These are phyloP conservation scores for Penicillium sp. DNA, from an alignment of 2,329 filamentous ascomycete genomes.

Conservation along the genomic window DNA sequence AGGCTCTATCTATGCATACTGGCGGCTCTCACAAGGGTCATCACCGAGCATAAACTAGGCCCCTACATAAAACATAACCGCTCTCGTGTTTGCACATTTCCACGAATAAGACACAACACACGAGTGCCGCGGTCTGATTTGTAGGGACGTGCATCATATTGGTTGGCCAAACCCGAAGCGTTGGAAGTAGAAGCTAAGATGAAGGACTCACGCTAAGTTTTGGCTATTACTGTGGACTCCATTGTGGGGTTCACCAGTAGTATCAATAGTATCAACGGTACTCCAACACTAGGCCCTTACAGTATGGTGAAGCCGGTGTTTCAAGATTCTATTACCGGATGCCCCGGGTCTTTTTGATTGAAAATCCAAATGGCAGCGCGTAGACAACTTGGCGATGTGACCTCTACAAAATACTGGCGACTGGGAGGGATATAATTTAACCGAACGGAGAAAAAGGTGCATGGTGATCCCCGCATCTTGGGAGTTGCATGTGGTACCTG, in stretches of 20 bases:
- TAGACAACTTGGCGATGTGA: neutral
- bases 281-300: neutral
- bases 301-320: neutral
- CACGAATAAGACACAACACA: neutral
- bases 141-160: constrained; percentile 1
- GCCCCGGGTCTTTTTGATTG: neutral
- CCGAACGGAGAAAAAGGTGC: neutral
- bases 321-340: neutral
- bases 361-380: neutral
- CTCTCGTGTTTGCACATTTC: too few species aligned
- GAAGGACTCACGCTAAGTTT: constrained; percentile 5
- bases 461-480: neutral
- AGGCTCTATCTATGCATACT: neutral
- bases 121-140: neutral
- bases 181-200: constrained; percentile 1
- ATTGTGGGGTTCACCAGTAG: neutral
- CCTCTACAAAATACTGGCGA: neutral
- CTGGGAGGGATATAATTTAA: neutral
- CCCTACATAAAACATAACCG: too few species aligned
- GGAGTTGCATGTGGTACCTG: neutral
- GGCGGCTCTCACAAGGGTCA: too few species aligned
- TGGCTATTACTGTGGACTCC: constrained; percentile 3
- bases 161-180: constrained; percentile 3
- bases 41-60: too few species aligned
- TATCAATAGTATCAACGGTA: neutral